These are phyloP conservation scores for Erysimum cheiranthoides DNA, from an alignment of 345 rosid genomes.

Conservation along the genomic window DNA sequence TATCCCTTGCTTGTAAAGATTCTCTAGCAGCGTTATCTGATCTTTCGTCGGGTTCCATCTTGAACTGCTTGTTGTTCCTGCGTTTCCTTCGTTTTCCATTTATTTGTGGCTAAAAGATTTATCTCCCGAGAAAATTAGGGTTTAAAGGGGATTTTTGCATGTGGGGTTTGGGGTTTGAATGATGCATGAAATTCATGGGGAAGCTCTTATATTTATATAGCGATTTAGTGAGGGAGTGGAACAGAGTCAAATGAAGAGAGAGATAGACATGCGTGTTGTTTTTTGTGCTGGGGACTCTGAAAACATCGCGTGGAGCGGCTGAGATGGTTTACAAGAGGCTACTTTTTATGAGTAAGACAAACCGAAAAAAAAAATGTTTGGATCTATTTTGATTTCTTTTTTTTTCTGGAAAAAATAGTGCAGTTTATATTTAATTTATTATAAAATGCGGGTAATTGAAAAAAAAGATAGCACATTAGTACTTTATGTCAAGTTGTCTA, in stretches of 20 bases:
- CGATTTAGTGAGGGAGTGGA: conserved; percentile 32
- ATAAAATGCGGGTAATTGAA: neutral
- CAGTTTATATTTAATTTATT: neutral
- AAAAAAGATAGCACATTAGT: neutral
- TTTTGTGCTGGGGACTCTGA: conserved; percentile 84
- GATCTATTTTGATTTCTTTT: conserved; percentile 8
- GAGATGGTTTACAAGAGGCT: conserved; percentile 41
- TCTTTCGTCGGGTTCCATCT: conserved; percentile 97
- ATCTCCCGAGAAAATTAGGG: neutral
- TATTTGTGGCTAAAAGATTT: neutral
- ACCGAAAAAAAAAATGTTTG: neutral
- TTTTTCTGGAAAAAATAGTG: neutral
- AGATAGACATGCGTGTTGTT: conserved; percentile 88
- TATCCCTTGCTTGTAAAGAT: conserved; percentile 71
- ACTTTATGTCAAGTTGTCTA: conserved; percentile 13
- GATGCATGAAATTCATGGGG: conserved; percentile 32
- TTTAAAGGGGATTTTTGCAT: conserved; percentile 14
- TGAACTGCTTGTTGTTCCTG: conserved; percentile 47
- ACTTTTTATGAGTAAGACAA: conserved; percentile 22
- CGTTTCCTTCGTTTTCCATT: conserved; percentile 41
- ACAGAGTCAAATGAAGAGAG: conserved; percentile 41
- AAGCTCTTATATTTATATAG: conserved; percentile 31
- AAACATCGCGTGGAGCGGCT: conserved; percentile 89
- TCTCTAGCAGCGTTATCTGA: conserved; percentile 77
- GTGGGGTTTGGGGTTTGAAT: conserved; percentile 33